Evolutionary conservation across 257 asterid species (phyloP), one percentile per base, ranked within the genome.

Genomic region (Lycium ferocissimum): DNA sequence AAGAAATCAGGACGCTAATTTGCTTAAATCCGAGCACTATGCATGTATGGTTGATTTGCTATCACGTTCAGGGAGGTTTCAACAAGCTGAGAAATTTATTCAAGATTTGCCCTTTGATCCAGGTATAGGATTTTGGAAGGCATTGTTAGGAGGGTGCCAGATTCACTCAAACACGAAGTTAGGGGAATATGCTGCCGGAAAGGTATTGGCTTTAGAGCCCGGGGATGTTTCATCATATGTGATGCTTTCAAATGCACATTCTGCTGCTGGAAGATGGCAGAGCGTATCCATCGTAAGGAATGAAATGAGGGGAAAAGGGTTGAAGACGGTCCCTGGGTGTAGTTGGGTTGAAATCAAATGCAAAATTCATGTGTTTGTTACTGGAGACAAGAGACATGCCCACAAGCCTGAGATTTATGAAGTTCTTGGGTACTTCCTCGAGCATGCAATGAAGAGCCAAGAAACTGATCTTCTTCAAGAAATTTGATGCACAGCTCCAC

Each of bases 61-160:
- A n/a, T 91, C 99, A 1, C 96, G 99, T 1, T 88, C 95, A 1
- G 98, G 99, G 78, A 89, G 94, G 85, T 93, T 96, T 79, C 49
- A 61, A 59, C 97, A 94, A 85, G 98, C 94, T 0, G 84, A 90
- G 89, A 86, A 83, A 58, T 93, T 94, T 79, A 86, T 96, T 10
- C n/a, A 54, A 1, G 91, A 90, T 2, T 81, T 96, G 92, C 99
- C 98, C 4, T 96, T 96, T 66, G 94, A 92, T 17, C 97, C 95
- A 4, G 98, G 98, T 6, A 84, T 93, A 0, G 98, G 97, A 20
- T 93, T 96, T 66, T 96, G 99, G 99, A 96, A 96, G 89, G 96
- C 98, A 0, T 69, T 96, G 81, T 89, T 96, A 3, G 98, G 97
- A 15, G 99, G 98, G 9, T 96, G 98, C 69, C 94, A 84, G 85